phyloP scores from a whole-genome alignment of 768 basidiomycete species.

The Cystobasidium ongulense region DNA sequence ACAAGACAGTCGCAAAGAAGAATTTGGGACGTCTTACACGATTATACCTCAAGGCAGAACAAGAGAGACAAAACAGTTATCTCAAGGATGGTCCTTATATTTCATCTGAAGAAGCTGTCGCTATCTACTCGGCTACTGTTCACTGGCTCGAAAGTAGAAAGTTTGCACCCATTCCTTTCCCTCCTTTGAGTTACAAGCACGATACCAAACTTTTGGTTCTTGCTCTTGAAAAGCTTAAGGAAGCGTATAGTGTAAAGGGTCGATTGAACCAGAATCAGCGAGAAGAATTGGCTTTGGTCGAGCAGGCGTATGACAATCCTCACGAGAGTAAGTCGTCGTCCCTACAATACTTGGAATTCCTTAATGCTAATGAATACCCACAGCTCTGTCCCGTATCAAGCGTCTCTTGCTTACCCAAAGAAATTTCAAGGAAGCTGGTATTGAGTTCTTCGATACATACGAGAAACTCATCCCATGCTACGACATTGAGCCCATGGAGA shows the following conservation, averaged over 20 bases:
- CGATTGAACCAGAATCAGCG: constrained; percentile 96
- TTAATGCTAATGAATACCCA: background rate
- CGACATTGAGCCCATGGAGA: constrained; percentile 98
- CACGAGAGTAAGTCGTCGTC: constrained; percentile 73
- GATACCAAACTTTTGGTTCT: constrained; percentile 95
- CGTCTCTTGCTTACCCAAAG: constrained; percentile 91
- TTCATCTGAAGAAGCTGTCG: constrained; percentile 96
- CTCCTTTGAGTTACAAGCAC: constrained; percentile 97
- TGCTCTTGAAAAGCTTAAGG: constrained; percentile 95
- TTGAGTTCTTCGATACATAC: constrained; percentile 54
- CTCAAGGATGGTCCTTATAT: constrained; percentile 99
- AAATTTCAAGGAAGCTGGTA: constrained; percentile 96
- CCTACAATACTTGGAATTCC: background rate
- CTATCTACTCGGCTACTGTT: constrained; percentile 95
- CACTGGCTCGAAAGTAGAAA: constrained; percentile 98
- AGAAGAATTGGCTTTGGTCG: constrained; percentile 93
- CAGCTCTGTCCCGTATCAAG: constrained; percentile 91
- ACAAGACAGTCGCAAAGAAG: constrained; percentile 98
- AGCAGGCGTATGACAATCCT: constrained; percentile 98
- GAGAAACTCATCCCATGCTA: constrained; percentile 98
- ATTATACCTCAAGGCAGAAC: constrained; percentile 95
- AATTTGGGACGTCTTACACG: constrained; percentile 96
- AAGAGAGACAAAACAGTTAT: constrained; percentile 96
- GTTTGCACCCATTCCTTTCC: constrained; percentile 98
- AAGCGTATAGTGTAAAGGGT: constrained; percentile 96